Evolutionary conservation across 148 eudicot species (phyloP).

Genomic region (Camellia lanceoleosa): DNA sequence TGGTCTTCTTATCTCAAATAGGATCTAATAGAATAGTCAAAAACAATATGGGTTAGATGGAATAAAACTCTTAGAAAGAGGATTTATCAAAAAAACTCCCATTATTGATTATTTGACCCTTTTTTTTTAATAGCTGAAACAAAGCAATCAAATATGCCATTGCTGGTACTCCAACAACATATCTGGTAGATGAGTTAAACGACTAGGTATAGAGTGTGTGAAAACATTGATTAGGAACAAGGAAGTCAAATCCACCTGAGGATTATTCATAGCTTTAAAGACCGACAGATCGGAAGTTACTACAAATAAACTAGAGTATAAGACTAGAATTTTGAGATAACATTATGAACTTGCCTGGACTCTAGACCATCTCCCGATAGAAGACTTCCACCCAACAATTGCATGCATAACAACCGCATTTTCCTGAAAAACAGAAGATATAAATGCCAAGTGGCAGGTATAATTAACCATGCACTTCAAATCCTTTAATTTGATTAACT

Average conservation of each 20-base stretch:
- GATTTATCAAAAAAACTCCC: too few relatives aligned
- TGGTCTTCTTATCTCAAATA: too few relatives aligned
- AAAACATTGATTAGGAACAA: neutral
- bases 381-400: conserved; percentile 69
- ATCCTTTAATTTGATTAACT: conserved; percentile 14
- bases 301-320: neutral
- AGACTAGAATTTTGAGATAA: neutral
- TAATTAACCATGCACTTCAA: neutral
- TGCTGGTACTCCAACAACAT: neutral
- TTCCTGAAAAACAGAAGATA: conserved; percentile 42
- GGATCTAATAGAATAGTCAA: too few relatives aligned
- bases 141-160: neutral
- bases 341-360: conserved; percentile 47
- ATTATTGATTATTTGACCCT: neutral
- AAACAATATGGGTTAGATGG: too few relatives aligned
- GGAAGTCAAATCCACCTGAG: neutral
- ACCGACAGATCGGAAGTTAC: neutral
- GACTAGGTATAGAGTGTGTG: neutral
- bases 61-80: too few relatives aligned
- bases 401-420: conserved; percentile 64
- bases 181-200: neutral
- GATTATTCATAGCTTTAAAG: neutral
- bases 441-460: neutral
- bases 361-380: conserved; percentile 68
- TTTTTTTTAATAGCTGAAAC: neutral